Base-by-base conservation (phyloP, 169 alveolate genomes). In the Condylostoma magnum region DNA sequence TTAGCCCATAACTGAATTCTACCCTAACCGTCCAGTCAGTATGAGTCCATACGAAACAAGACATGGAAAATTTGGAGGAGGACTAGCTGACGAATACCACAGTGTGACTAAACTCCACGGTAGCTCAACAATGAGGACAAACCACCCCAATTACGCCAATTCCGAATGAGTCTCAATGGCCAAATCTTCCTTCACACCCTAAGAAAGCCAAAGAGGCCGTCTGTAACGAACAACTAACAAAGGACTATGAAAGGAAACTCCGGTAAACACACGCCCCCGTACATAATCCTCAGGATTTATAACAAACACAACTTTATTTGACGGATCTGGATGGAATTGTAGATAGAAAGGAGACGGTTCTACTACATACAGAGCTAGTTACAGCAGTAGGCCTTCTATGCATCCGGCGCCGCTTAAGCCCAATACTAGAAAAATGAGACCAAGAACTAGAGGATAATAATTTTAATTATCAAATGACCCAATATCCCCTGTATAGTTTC, bases 1-100 rank as follows among this genome's bases (percentile, higher is more conserved):
- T 2, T 12, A n/a, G 12, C 41, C 36, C 30, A 27, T 18, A 25
- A 47, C 60, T 12, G 46, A 46, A 28, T 30, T 12, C 28, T 46
- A 48, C 44, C 76, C 60, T 3, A 47, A 47, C 31, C 60, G 60
- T 4, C 76, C 76, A 6, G n/a, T 25, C 37, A 33, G 25, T n/a
- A 22, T 20, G 15, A 43, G 58, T 3, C 15, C 57, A 18, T 22
- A 43, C 1, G 58, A 44, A 5, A 47, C 56, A 22, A 48, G 50
- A 20, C 31, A 33, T 28, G 67, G 67, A 15, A 67, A 50, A 50
- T 46, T 67, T 67, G 76, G 76, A 25, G 76, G 76, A 30, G 76
- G 76, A 6, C 53, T 67, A 15, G 66, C 30, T 20, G 76, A 67
- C 28, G 76, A 67, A 53, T 67, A 47, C 28, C 76, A 67, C 36